Evolutionary conservation across 1,284 basidiomycete genomes (phyloP), one percentile per base, ranked within the genome.

Genomic region (Anthracocystis walkeri): DNA sequence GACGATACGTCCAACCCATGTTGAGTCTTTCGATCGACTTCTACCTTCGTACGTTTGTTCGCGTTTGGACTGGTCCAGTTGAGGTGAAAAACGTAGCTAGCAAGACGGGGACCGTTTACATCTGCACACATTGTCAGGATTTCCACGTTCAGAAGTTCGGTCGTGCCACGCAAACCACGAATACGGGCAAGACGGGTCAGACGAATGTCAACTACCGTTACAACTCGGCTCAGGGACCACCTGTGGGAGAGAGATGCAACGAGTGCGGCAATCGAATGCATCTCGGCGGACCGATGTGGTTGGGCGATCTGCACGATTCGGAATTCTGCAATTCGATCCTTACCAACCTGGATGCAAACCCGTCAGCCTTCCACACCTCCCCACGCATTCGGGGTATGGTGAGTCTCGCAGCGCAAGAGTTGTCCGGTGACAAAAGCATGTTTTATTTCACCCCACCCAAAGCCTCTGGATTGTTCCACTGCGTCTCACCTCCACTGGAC

Each of bases 1-100:
- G 96, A 0, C 90, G 94, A 50, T 92, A 91, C 82, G 94, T 99
- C 74, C 90, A 93, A 75, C 96, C 96, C 1, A 87, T 97, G n/a
- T 86, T 98, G 7, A 95, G 92, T 0, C 88, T 99, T 40, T 96
- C 94, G 12, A 97, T 99, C 84, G 97, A 99, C 84, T 99, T 99
- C 84, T 99, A 99, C 85, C 91, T 97, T 27, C 92, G 97, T 7
- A 85, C 98, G 16, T 99, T 98, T 82, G 90, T 98, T 11, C 90
- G 91, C 16, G 88, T 99, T 5, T 88, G 90, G 72, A 89, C 91
- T 0, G 88, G 90, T 1, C 91, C 94, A 0, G 87, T 91, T n/a
- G 91, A 95, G 84, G 95, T 96, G 38, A 99, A 99, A 86, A 91
- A 90, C 70, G 87, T 90, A 3, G 88, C 82, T 1, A 58, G 63